phyloP scores from a whole-genome alignment of 108 stramenopile genomes.

The Fragilaria radians region DNA sequence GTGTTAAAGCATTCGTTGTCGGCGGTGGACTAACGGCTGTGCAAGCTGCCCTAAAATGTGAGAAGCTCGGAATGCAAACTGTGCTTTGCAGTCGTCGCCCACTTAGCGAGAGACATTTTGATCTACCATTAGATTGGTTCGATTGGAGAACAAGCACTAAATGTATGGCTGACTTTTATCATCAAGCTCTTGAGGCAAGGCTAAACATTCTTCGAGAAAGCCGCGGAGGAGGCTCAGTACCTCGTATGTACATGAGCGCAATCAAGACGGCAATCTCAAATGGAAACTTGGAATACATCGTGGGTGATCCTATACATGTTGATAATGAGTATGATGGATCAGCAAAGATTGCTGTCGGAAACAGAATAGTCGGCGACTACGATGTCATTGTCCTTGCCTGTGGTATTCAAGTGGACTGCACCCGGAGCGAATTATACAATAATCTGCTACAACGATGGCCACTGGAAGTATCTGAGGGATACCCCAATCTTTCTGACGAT shows the following conservation, averaged over 20 bases:
- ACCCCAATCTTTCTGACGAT: slow-evolving; percentile 47
- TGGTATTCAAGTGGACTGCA: slow-evolving; percentile 44
- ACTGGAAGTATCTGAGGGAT: slow-evolving; percentile 31
- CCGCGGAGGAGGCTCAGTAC: slow-evolving; percentile 63
- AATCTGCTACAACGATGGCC: slow-evolving; percentile 20
- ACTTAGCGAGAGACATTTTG: slow-evolving; percentile 51
- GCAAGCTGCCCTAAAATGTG: slow-evolving; percentile 38
- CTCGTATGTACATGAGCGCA: slow-evolving; percentile 51
- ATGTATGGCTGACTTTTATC: slow-evolving; percentile 54
- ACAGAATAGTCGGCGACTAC: slow-evolving; percentile 2
- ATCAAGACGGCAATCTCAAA: slow-evolving; percentile 8
- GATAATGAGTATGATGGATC: slow-evolving; percentile 3
- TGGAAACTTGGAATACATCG: too few species aligned
- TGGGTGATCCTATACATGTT: slow-evolving; percentile 13
- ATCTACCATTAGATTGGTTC: slow-evolving; percentile 55
- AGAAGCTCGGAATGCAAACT: slow-evolving; percentile 11
- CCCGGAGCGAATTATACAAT: slow-evolving; percentile 15
- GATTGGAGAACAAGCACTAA: slow-evolving; percentile 37
- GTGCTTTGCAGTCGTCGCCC: slow-evolving; percentile 46
- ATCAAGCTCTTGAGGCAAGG: slow-evolving; percentile 26
- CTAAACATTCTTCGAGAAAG: slow-evolving; percentile 16
- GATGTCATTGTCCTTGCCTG: slow-evolving; percentile 49
- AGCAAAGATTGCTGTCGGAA: slow-evolving; percentile 12
- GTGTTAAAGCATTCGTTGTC: slow-evolving; percentile 34
- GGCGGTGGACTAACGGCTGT: slow-evolving; percentile 74